phyloP scores from a whole-genome alignment of 257 asterid species.

The Anisodus tanguticus region DNA sequence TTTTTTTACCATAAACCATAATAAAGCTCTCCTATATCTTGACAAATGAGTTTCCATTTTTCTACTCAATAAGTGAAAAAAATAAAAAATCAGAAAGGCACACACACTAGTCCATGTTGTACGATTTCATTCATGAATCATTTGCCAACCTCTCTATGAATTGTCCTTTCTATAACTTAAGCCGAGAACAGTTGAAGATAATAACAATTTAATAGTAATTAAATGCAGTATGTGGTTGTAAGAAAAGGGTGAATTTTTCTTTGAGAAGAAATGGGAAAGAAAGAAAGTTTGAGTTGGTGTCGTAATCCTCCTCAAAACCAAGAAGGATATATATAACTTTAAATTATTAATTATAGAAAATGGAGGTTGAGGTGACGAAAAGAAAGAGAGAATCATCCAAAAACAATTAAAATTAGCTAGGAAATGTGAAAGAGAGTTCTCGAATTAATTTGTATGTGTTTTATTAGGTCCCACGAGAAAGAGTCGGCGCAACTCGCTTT shows the following conservation, averaged over 20 bases:
- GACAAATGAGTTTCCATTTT: background rate
- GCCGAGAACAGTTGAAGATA: constrained; percentile 27
- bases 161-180: constrained; percentile 32
- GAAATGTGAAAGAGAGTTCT: constrained; percentile 39
- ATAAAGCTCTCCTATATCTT: background rate
- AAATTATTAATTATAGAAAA: background rate
- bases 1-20: background rate
- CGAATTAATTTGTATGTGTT: constrained; percentile 33
- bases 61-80: background rate
- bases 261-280: constrained; percentile 23
- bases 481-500: background rate
- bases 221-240: constrained; percentile 7
- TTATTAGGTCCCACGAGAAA: constrained; percentile 42
- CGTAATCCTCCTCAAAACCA: constrained; percentile 37
- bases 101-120: background rate
- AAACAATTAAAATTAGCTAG: background rate
- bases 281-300: constrained; percentile 29
- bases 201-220: background rate
- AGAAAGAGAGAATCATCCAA: constrained; percentile 44
- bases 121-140: constrained; percentile 5
- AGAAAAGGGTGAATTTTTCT: background rate
- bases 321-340: constrained; percentile 35
- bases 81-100: no score
- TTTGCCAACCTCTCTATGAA: constrained; percentile 23
- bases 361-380: constrained; percentile 34